Evolutionary conservation across 805 yeast species (phyloP), one percentile per base, ranked within the genome.

Genomic region (Candida parachauliodes): DNA sequence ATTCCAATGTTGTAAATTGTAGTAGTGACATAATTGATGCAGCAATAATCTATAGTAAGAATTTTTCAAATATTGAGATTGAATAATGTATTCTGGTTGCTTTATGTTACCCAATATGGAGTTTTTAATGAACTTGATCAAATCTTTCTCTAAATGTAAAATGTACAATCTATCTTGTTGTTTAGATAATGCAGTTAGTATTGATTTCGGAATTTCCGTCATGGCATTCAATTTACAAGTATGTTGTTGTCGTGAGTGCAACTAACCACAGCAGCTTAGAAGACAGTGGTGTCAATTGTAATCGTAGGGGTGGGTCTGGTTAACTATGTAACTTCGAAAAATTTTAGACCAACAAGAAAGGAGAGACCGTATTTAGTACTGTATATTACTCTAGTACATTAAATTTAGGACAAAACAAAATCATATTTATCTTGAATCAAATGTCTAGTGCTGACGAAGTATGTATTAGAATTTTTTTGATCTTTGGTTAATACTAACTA

Each of bases 11-110:
- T 78, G 79, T 39, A 83, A 54, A 17, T 68, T 62, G 50, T 81
- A 80, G 52, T 81, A 81, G 26, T 78, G 82, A 4, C 88, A 85
- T 24, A 82, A 60, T 46, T 81, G 83, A 55, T 84, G 89, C 0
- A 83, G 71, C 37, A 84, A 58, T 32, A 84, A 61, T 46, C 91
- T 62, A 46, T 77, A 79, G 54, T 79, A 83, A 2, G 88, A 79
- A 54, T 83, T 83, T 71, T 78, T 72, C 5, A 83, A 75, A 18
- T 33, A 36, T 25, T 36, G 42, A 6, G 56, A 46, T 28, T 43
- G 41, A 23, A 55, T 50, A 2, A 40, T 36, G 21, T 46, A 44
- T 39, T 34, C 46, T 8, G 40, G 35, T 11, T 30, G 30, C 26
- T 28, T 26, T 8, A 15, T 25, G 14, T 27, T 39, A 4, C 37